Evolutionary conservation across 2,329 filamentous ascomycete species (phyloP).

Genomic region (Diplodia seriata): DNA sequence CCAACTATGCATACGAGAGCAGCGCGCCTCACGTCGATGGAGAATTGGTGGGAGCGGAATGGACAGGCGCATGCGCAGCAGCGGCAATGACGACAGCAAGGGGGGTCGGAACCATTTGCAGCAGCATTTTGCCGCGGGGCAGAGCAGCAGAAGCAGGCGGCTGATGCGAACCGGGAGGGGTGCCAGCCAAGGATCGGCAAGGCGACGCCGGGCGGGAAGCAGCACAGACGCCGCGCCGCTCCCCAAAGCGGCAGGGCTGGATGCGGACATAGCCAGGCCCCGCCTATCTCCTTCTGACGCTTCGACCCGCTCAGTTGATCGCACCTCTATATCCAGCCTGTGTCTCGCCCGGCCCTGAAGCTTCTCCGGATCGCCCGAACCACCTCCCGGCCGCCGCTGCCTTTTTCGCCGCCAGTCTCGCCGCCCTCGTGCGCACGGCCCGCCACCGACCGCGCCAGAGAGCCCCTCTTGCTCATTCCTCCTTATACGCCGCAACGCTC

Average conservation of each 20-base stretch:
- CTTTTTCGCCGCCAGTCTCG: not conserved
- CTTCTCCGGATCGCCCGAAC: slow-evolving; percentile 1
- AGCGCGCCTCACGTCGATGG: not conserved
- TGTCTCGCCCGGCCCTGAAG: not conserved
- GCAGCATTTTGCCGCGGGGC: not conserved
- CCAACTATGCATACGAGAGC: slow-evolving; percentile 9
- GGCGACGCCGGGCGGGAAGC: slow-evolving; percentile 15
- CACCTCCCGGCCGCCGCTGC: slow-evolving; percentile 1
- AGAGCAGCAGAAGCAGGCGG: too few relatives aligned
- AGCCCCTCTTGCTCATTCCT: slow-evolving; percentile 15
- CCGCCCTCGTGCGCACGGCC: not conserved
- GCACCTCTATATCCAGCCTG: slow-evolving; percentile 5
- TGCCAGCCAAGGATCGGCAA: slow-evolving; percentile 22
- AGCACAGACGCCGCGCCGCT: not conserved
- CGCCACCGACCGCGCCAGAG: not conserved
- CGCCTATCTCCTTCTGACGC: slow-evolving; percentile 29
- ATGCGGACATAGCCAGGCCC: slow-evolving; percentile 18
- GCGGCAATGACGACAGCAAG: not conserved
- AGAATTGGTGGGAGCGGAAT: not conserved
- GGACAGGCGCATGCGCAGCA: not conserved
- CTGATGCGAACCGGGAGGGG: not conserved
- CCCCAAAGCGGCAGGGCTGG: slow-evolving; percentile 23
- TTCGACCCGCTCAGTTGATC: not conserved
- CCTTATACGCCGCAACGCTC: slow-evolving; percentile 16
- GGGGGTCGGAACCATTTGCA: too few relatives aligned